Conservation (phyloP, 805 yeast genomes). For the Candida fluviatilis region DNA sequence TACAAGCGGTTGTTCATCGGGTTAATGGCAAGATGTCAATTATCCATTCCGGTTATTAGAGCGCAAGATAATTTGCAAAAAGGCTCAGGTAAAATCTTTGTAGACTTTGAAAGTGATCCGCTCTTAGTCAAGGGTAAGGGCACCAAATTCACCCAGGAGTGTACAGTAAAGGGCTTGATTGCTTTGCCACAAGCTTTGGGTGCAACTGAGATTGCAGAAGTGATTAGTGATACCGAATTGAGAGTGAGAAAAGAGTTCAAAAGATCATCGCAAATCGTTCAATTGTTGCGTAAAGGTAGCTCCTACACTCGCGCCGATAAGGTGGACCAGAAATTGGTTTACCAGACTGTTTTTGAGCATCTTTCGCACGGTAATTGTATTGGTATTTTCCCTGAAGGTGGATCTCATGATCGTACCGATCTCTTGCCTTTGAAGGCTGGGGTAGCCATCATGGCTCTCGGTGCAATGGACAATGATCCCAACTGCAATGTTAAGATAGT, state of each 20-base stretch:
- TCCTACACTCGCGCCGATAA: slow-evolving; percentile 70
- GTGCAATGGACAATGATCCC: slow-evolving; percentile 80
- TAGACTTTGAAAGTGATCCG: slow-evolving; percentile 52
- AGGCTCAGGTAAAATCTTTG: slow-evolving; percentile 63
- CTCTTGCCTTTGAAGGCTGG: slow-evolving; percentile 93
- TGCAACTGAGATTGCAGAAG: slow-evolving; percentile 61
- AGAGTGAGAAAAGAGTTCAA: slow-evolving; percentile 66
- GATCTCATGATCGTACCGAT: slow-evolving; percentile 93
- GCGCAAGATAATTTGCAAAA: slow-evolving; percentile 78
- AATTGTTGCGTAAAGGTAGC: slow-evolving; percentile 48
- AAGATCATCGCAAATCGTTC: slow-evolving; percentile 40
- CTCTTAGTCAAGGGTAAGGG: slow-evolving; percentile 56
- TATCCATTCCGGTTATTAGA: slow-evolving; percentile 86
- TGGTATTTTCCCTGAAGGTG: slow-evolving; percentile 98
- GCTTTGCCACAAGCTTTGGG: slow-evolving; percentile 80
- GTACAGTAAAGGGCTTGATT: slow-evolving; percentile 60
- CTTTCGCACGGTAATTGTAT: slow-evolving; percentile 74
- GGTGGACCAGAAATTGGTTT: slow-evolving; percentile 82
- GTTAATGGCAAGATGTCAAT: slow-evolving; percentile 64
- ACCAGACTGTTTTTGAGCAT: slow-evolving; percentile 79
- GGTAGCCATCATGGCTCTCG: slow-evolving; percentile 96
- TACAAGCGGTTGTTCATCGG: slow-evolving; percentile 68
- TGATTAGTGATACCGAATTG: slow-evolving; percentile 70
- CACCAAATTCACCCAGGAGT: slow-evolving; percentile 63
- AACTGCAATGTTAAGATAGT: slow-evolving; percentile 78